Percentiles rank a stretch among this genome's conserved stretches.
Conservation (phyloP, 441 rosid species). For the Hypseocharis bilobata region DNA sequence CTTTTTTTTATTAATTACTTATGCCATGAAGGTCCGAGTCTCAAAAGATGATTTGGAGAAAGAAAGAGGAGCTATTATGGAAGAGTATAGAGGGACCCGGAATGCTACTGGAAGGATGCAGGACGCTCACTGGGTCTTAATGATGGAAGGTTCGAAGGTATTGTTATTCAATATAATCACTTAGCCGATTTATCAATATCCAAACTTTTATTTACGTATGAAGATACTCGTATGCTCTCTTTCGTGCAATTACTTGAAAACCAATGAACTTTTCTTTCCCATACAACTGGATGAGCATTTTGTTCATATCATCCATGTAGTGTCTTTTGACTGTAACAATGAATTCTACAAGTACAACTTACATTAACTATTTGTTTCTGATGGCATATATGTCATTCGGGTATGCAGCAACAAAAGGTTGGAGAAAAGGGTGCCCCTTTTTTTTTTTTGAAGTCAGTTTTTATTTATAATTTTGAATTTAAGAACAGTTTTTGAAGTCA, state of each 20-base stretch:
- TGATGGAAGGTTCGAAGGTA: slow-evolving; percentile 92
- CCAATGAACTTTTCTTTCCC: background rate
- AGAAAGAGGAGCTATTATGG: slow-evolving; percentile 92
- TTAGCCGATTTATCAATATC: background rate
- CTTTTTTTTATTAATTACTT: slow-evolving; percentile 13
- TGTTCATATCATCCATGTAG: background rate
- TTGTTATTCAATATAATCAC: background rate
- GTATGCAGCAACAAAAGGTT: no score
- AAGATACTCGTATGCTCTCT: background rate
- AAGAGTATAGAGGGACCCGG: slow-evolving; percentile 75
- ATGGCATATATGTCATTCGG: background rate
- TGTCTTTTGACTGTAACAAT: background rate
- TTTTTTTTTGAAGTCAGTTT: no score
- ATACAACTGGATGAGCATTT: background rate
- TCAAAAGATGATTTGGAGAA: slow-evolving; percentile 75
- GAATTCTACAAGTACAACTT: background rate
- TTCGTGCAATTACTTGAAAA: background rate
- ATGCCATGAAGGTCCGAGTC: slow-evolving; percentile 54
- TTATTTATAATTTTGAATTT: background rate
- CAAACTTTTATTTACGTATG: background rate
- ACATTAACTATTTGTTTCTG: background rate
- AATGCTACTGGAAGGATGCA: slow-evolving; percentile 86
- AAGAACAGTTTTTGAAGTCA: no score
- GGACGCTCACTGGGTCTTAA: slow-evolving; percentile 74
- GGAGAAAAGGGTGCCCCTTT: no score